Evolutionary conservation across 2,329 filamentous ascomycete species (phyloP), one percentile per base, ranked within the genome.

Genomic region (Fusarium annulatum): DNA sequence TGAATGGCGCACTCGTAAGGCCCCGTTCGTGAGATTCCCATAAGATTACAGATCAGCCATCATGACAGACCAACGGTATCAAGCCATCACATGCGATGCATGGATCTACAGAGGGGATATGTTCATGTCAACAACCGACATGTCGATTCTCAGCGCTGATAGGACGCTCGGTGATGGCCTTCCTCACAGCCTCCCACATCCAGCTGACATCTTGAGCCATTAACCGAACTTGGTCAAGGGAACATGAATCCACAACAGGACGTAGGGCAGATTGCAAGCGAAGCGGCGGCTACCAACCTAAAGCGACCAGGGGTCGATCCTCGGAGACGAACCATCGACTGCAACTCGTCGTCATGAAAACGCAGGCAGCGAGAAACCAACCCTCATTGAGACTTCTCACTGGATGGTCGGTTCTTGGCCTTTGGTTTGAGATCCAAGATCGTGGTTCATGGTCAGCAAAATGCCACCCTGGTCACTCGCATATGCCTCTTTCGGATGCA

Each of bases 341-440:
- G 58, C 73, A 72, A 45, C 67, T 70, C 55, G 60, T 76, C 76
- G 72, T 77, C 76, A 77, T 76, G 56, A 69, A 69, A 53, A 64
- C 63, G 73, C 59, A 71, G 45, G 61, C 64, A 58, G 64, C 58
- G 43, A 57, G 33, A 61, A 67, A 51, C 68, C 74, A 78, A 65
- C 23, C 75, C 69, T 62, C 41, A 61, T 77, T 57, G 51, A 64
- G 73, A 38, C 45, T 30, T 58, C 55, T 67, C 53, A 65, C 71
- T 69, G 64, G 66, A 46, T 45, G 41, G 23, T 51, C 53, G 34
- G 38, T 59, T 45, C 59, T 64, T 55, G 53, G 67, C 49, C 67
- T 56, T 39, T 23, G 64, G 34, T 41, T 66, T 64, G 41, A 71
- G 71, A 74, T 72, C 63, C 59, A 64, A 72, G 71, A 71, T 68